Evolutionary conservation across 495 filamentous ascomycete genomes (phyloP).

Genomic region (Venustampulla echinocandica): DNA sequence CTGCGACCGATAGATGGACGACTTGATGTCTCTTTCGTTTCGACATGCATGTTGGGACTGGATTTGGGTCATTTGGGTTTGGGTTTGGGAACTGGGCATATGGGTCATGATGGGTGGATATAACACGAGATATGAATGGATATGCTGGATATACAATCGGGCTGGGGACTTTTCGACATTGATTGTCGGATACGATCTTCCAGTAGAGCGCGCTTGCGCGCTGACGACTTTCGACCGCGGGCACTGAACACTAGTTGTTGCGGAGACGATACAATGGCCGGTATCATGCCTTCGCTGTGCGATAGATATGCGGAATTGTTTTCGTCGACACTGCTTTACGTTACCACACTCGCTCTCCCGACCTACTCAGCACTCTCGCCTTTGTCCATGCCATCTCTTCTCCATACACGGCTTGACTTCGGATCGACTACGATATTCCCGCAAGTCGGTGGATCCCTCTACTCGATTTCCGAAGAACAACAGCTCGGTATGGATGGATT

Average conservation of each 20-base stretch:
- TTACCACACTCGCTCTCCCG: slow-evolving; percentile 3
- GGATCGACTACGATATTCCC: too few relatives aligned
- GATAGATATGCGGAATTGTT: slow-evolving; percentile 12
- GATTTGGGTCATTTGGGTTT: too few relatives aligned
- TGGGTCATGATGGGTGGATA: slow-evolving; percentile 9
- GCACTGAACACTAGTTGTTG: background rate
- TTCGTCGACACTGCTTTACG: slow-evolving; percentile 17
- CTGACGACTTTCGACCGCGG: slow-evolving; percentile 18
- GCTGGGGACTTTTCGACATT: slow-evolving; percentile 15
- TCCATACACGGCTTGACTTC: too few relatives aligned
- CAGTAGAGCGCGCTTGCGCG: slow-evolving; percentile 21
- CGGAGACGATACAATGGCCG: slow-evolving; percentile 12
- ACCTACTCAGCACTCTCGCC: slow-evolving; percentile 2
- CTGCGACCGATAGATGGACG: slow-evolving; percentile 11
- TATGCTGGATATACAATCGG: slow-evolving; percentile 19
- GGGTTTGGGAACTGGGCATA: too few relatives aligned
- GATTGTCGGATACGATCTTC: slow-evolving; percentile 10
- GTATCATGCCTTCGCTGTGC: slow-evolving; percentile 18
- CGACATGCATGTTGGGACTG: background rate
- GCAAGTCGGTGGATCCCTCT: too few relatives aligned
- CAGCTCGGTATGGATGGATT: slow-evolving; percentile 17
- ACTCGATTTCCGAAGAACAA: slow-evolving; percentile 1
- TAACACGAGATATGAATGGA: background rate
- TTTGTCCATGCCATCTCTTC: too few relatives aligned
- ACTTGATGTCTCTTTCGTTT: slow-evolving; percentile 25